A percentile compares a stretch with the other conserved stretches of the same genome.
phyloP scores from a whole-genome alignment of 495 filamentous ascomycete species.

The Podospora fimiseda region DNA sequence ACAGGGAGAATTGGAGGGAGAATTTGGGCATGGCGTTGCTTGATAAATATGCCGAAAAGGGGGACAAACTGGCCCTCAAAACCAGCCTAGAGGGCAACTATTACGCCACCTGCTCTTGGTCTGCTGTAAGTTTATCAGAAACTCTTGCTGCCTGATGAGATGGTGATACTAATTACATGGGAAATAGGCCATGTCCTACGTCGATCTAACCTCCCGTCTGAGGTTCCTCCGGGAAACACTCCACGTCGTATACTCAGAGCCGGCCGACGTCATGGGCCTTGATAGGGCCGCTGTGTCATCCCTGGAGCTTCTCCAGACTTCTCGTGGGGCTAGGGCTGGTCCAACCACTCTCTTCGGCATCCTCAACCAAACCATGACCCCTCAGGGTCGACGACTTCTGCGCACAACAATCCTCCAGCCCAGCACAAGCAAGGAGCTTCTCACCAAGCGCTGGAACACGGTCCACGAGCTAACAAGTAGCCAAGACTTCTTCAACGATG shows the following conservation, averaged over 20 bases:
- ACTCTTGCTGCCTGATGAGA: slow-evolving; percentile 14
- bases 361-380: slow-evolving; percentile 76
- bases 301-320: slow-evolving; percentile 85
- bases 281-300: slow-evolving; percentile 78
- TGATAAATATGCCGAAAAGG: slow-evolving; percentile 65
- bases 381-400: slow-evolving; percentile 78
- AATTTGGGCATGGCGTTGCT: slow-evolving; percentile 75
- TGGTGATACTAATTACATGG: background rate
- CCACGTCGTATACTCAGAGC: slow-evolving; percentile 79
- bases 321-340: slow-evolving; percentile 66
- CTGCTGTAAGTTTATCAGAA: slow-evolving; percentile 58
- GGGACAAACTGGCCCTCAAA: slow-evolving; percentile 73
- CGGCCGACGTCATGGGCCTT: slow-evolving; percentile 90
- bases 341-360: slow-evolving; percentile 71
- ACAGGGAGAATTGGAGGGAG: slow-evolving; percentile 89
- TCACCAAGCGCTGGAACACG: slow-evolving; percentile 67
- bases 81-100: slow-evolving; percentile 75
- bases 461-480: slow-evolving; percentile 76
- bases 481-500: slow-evolving; percentile 79
- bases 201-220: slow-evolving; percentile 59
- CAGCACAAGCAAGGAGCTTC: slow-evolving; percentile 59
- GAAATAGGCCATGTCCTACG: slow-evolving; percentile 68
- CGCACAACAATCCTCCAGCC: slow-evolving; percentile 83
- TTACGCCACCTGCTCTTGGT: slow-evolving; percentile 83
- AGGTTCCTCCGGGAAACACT: slow-evolving; percentile 72